phyloP scores from a whole-genome alignment of 1,139 yeast species.

The Zygoascus sp. region DNA sequence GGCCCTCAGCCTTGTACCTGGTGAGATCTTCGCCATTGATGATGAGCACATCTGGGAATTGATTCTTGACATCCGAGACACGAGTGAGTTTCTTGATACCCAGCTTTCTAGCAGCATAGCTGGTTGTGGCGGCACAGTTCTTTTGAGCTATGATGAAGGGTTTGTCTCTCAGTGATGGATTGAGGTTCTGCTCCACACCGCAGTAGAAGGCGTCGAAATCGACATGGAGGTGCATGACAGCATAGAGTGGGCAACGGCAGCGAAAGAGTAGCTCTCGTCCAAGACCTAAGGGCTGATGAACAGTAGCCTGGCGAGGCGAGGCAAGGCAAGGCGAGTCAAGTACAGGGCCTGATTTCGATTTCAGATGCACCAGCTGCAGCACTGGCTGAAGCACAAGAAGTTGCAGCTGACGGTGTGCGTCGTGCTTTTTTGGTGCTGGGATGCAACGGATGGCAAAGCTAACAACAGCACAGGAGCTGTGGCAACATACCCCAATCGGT shows the following conservation, averaged over 20 bases:
- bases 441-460: too few species aligned
- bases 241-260: background rate
- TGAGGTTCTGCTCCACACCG: slow-evolving; percentile 34
- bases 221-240: slow-evolving; percentile 25
- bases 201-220: slow-evolving; percentile 39
- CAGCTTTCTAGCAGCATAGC: slow-evolving; percentile 35
- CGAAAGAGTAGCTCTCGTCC: too few species aligned
- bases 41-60: slow-evolving; percentile 30
- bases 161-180: slow-evolving; percentile 28
- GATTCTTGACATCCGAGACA: slow-evolving; percentile 25
- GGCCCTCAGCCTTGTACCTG: slow-evolving; percentile 35
- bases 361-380: too few species aligned
- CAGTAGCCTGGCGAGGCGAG: too few species aligned
- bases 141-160: slow-evolving; percentile 38
- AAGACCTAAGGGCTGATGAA: too few species aligned
- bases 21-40: slow-evolving; percentile 36
- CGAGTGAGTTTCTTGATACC: slow-evolving; percentile 33
- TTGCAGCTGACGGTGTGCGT: too few species aligned
- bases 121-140: slow-evolving; percentile 34
- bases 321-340: too few species aligned
- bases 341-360: too few species aligned
- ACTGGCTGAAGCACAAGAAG: too few species aligned
- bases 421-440: too few species aligned
- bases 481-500: too few species aligned
- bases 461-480: too few species aligned